Evolutionary conservation across 1,284 basidiomycete genomes (phyloP), one percentile per base, ranked within the genome.

Genomic region (Ceratobasidium sp.): DNA sequence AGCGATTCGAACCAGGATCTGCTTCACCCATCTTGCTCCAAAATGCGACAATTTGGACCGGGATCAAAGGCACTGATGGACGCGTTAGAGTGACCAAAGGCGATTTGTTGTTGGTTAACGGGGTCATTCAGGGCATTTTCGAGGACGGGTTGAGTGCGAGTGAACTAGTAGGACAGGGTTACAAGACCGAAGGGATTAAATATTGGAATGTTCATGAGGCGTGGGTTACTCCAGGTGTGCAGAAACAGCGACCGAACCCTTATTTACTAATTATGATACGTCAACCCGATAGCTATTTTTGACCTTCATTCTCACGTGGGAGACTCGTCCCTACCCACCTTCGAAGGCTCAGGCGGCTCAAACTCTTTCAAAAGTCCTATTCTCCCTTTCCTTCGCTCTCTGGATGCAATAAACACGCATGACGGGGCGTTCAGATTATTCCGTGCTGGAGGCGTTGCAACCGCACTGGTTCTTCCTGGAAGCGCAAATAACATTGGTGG

Each of bases 271-370:
- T 68, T 30, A 75, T 75, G 76, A 62, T 75, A 58, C 33, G 11
- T 46, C 1, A 11, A 7, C 33, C 6, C 56, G 30, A 19, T 29
- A 70, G 71, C 64, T 1, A 83, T 89, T 58, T 87, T 93, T 42
- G 90, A 93, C 75, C 78, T 93, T 71, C 87, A 95, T 77, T 90
- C 89, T 1, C 92, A 94, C 75, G 77, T 93, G 21, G 92, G 90
- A 1, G 78, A 93, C 87, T 87, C 77, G 14, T 46, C 16, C 25
- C 7, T 74, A 47, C 73, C 74, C 14, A 16, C 47, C 9, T 57
- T 74, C 9, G 42, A 47, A 79, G 86, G 85, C 19, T 78, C 83
- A 7, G 73, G 78, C 49, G 87, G 88, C 73, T 77, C 80, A 9
- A 83, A 85, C 72, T 87, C 87, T 1, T 70, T 73, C 9, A 80